These are phyloP conservation scores for Geoglossum cookeanum DNA, from an alignment of 2,329 filamentous ascomycete species.

Conservation along the genomic window DNA sequence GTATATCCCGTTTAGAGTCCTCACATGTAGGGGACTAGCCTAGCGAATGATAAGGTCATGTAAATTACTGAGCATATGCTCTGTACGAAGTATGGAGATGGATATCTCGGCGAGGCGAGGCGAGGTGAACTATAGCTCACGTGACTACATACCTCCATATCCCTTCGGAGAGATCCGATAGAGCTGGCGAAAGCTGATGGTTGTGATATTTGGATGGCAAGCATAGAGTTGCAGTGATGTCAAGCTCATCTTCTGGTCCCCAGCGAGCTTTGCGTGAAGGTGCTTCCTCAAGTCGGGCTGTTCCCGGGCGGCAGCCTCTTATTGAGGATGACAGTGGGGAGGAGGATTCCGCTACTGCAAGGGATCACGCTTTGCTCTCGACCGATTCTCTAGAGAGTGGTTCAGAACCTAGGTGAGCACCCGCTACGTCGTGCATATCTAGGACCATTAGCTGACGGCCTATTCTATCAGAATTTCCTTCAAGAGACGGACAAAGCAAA, in stretches of 20 bases:
- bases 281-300: background rate
- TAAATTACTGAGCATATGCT: no score
- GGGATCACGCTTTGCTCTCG: background rate
- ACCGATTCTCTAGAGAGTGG: background rate
- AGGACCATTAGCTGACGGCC: background rate
- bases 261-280: background rate
- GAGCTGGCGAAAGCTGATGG: background rate
- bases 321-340: constrained; percentile 1
- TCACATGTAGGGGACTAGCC: background rate
- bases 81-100: no score
- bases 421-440: background rate
- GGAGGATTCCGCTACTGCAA: background rate
- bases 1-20: background rate
- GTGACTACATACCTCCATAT: background rate
- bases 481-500: constrained; percentile 11
- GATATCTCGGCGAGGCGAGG: background rate
- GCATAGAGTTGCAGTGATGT: background rate
- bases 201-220: background rate
- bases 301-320: background rate
- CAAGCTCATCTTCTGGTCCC: constrained; percentile 1
- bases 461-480: constrained; percentile 8
- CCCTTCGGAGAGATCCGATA: background rate
- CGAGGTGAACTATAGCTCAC: background rate
- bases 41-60: no score
- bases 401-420: background rate